Percentiles rank a stretch among this genome's conserved stretches.
Conservation (phyloP, 768 basidiomycete genomes). For the Ramaria sp. region DNA sequence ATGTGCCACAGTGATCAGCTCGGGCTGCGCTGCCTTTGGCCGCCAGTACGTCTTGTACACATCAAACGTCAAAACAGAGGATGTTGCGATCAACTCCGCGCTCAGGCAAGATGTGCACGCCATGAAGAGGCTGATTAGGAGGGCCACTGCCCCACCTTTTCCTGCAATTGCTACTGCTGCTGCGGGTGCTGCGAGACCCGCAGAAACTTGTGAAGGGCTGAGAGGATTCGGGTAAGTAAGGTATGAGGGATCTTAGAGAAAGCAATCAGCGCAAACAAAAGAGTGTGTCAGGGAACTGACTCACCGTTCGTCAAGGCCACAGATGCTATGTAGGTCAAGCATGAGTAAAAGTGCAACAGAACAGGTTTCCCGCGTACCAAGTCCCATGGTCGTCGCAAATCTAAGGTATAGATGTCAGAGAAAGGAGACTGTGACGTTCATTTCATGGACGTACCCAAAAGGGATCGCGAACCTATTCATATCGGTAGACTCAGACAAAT, state of each 20-base stretch:
- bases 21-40: slow-evolving; percentile 14
- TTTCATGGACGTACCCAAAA: slow-evolving; percentile 15
- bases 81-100: slow-evolving; percentile 27
- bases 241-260: slow-evolving; percentile 9
- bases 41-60: slow-evolving; percentile 18
- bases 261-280: neutral
- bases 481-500: neutral
- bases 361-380: slow-evolving; percentile 20
- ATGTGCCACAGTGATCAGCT: slow-evolving; percentile 18
- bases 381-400: slow-evolving; percentile 32
- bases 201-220: slow-evolving; percentile 6
- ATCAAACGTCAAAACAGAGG: slow-evolving; percentile 26
- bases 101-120: slow-evolving; percentile 25
- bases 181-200: slow-evolving; percentile 25
- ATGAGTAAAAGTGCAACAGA: neutral
- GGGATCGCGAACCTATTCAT: slow-evolving; percentile 25
- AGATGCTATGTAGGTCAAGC: neutral
- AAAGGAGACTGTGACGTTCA: neutral
- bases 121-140: slow-evolving; percentile 26
- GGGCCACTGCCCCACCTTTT: slow-evolving; percentile 24
- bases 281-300: neutral
- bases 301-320: neutral
- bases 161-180: slow-evolving; percentile 25
- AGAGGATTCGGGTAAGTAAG: slow-evolving; percentile 13
- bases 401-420: slow-evolving; percentile 1